phyloP scores from a whole-genome alignment of 2,329 filamentous ascomycete genomes.

The Sclerotinia trifoliorum region DNA sequence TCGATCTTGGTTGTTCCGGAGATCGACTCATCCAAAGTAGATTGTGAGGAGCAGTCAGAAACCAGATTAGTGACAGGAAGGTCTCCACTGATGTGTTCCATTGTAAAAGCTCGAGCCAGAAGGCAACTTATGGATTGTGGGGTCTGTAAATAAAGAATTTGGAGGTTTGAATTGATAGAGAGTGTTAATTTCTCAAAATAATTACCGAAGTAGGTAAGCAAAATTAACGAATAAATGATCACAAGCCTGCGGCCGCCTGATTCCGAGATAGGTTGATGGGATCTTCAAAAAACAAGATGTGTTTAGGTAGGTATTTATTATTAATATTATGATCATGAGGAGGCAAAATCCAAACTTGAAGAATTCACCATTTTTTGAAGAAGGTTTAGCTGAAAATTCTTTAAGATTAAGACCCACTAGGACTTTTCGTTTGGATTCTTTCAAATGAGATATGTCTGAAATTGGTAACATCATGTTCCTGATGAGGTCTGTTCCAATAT shows the following conservation, averaged over 20 bases:
- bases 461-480: neutral
- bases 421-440: neutral
- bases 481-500: neutral
- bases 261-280: slow-evolving; percentile 1
- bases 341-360: slow-evolving; percentile 1
- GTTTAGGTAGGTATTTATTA: neutral
- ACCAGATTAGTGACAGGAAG: neutral
- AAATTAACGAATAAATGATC: slow-evolving; percentile 3
- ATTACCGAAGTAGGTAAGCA: slow-evolving; percentile 17
- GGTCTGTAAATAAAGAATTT: slow-evolving; percentile 5
- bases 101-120: slow-evolving; percentile 10
- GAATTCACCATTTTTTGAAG: neutral
- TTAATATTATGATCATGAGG: neutral
- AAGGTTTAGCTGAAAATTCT: neutral
- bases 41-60: slow-evolving; percentile 7
- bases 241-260: neutral
- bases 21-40: slow-evolving; percentile 26
- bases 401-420: neutral
- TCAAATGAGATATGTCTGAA: slow-evolving; percentile 1
- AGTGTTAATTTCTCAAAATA: neutral
- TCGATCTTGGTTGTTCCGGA: slow-evolving; percentile 14
- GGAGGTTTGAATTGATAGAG: neutral
- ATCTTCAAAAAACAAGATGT: neutral
- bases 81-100: slow-evolving; percentile 24
- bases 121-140: neutral